phyloP scores from a whole-genome alignment of 331 rosid species.

The Erythrophleum ivorense region DNA sequence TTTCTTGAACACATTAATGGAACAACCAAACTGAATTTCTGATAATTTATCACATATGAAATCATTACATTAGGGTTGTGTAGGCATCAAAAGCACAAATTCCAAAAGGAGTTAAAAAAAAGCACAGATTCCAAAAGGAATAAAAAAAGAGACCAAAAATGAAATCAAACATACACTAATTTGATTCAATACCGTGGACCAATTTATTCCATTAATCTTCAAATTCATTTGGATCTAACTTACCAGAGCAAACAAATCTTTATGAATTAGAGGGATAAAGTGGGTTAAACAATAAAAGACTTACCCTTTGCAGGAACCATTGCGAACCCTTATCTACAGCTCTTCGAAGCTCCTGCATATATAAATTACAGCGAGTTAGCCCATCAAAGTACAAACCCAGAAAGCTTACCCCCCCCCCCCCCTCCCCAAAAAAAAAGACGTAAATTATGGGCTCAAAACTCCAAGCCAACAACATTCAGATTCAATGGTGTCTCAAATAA shows the following conservation, averaged over 20 bases:
- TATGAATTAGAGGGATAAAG: neutral
- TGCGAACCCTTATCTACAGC: constrained; percentile 24
- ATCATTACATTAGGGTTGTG: neutral
- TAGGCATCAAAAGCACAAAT: neutral
- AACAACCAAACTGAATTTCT: neutral
- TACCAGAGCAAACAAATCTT: neutral
- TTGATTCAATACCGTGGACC: neutral
- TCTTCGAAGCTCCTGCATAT: constrained; percentile 34
- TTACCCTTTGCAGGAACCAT: constrained; percentile 54
- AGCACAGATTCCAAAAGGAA: no score
- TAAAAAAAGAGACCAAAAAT: neutral
- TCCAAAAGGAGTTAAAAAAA: neutral
- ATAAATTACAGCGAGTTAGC: neutral
- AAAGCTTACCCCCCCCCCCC: no score
- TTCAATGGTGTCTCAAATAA: neutral
- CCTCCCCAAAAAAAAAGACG: neutral
- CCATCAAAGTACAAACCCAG: neutral
- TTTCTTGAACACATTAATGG: neutral
- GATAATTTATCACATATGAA: neutral
- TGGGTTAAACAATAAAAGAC: neutral
- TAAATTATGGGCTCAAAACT: neutral
- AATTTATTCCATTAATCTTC: neutral
- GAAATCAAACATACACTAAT: neutral
- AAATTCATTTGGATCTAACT: neutral
- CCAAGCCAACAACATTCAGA: neutral